Conservation (phyloP, 208 protist species). For the Leishmania aethiopica region DNA sequence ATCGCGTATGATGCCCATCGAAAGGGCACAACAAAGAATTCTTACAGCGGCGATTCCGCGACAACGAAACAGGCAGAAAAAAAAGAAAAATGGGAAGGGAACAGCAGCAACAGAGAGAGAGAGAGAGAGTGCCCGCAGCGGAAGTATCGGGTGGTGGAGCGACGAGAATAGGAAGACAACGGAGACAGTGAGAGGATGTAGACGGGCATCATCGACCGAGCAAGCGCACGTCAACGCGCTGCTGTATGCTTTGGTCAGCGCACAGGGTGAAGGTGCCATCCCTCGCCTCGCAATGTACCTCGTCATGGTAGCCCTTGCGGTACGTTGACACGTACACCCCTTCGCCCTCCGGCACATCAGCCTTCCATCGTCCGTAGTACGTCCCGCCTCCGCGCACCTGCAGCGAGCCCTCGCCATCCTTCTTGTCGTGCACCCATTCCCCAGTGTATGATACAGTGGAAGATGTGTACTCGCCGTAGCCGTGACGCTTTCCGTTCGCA, state of each 20-base stretch:
- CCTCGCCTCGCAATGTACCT: conserved; percentile 24
- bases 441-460: conserved; percentile 69
- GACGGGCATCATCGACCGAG: conserved; percentile 9
- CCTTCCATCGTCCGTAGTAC: conserved; percentile 57
- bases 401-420: conserved; percentile 71
- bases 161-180: background rate
- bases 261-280: conserved; percentile 26
- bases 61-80: background rate
- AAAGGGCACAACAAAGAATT: background rate
- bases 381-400: conserved; percentile 31
- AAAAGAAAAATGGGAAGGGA: no score
- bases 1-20: background rate
- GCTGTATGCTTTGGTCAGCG: conserved; percentile 12
- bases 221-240: conserved; percentile 26
- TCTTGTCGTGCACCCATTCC: conserved; percentile 70
- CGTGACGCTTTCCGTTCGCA: conserved; percentile 60
- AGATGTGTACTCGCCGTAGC: conserved; percentile 63
- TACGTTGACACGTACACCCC: conserved; percentile 34
- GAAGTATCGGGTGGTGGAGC: background rate
- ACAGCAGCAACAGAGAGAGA: background rate
- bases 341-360: conserved; percentile 63
- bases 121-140: background rate
- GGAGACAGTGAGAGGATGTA: background rate
- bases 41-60: background rate
- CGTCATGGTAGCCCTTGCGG: conserved; percentile 9